Percentiles rank a stretch among this genome's conserved stretches.
Evolutionary conservation across 305 asterid species (phyloP).

Genomic region (Striga hermonthica): DNA sequence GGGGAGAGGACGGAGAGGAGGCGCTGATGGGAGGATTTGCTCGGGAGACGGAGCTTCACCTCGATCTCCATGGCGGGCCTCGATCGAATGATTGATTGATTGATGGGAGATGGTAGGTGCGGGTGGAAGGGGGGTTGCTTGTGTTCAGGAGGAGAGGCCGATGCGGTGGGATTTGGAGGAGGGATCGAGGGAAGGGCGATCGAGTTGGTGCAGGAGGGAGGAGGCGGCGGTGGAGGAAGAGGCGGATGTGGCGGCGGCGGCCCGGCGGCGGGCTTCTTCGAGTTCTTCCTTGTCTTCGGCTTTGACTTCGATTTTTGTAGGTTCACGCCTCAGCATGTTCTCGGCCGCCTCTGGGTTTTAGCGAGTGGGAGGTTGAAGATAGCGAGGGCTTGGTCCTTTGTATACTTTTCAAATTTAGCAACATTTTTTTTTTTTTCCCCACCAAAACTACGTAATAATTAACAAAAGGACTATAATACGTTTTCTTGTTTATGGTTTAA

Average conservation of each 20-base stretch:
- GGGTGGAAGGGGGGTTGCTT: not conserved
- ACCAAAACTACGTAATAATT: no score
- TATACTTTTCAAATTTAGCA: no score
- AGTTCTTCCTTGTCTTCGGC: conserved; percentile 69
- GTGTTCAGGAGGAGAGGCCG: conserved; percentile 47
- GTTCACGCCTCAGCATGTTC: conserved; percentile 63
- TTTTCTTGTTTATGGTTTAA: no score
- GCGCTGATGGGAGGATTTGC: conserved; percentile 53
- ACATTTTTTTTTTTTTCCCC: no score
- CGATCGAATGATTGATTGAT: not conserved
- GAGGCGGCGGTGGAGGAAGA: conserved; percentile 39
- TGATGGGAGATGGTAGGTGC: no score
- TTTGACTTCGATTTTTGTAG: conserved; percentile 66
- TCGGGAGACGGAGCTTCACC: conserved; percentile 76
- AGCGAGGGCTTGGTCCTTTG: no score
- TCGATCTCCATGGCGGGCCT: conserved; percentile 65
- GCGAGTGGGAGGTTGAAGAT: not conserved
- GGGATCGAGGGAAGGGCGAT: conserved; percentile 52
- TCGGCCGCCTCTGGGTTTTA: conserved; percentile 13
- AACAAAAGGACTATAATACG: no score
- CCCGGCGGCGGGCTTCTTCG: conserved; percentile 61
- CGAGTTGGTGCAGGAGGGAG: conserved; percentile 64
- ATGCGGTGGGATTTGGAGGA: conserved; percentile 66
- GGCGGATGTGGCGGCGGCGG: conserved; percentile 38
- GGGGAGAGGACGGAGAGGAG: conserved; percentile 58